Conservation (phyloP, 2,329 filamentous ascomycete genomes). For the Fusarium fracticaudum region DNA sequence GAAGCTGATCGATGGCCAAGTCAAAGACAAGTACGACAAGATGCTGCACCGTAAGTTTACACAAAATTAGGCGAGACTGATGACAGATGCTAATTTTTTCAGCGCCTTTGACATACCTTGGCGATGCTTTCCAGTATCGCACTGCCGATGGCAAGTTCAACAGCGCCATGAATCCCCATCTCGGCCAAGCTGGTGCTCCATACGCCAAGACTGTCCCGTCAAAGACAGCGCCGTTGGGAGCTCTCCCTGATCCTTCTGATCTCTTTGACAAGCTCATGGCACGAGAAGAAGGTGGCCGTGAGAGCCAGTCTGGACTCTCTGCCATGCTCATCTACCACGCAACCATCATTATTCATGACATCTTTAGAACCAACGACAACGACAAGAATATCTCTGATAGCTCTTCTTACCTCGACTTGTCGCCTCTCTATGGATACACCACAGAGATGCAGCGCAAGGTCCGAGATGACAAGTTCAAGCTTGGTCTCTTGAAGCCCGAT, state of each 20-base stretch:
- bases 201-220: slow-evolving; percentile 46
- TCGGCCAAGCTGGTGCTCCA: slow-evolving; percentile 44
- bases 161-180: slow-evolving; percentile 40
- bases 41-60: slow-evolving; percentile 30
- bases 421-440: slow-evolving; percentile 54
- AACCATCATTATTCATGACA: slow-evolving; percentile 62
- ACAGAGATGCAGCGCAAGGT: slow-evolving; percentile 47
- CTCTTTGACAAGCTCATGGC: slow-evolving; percentile 47
- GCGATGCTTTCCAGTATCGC: slow-evolving; percentile 38
- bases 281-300: slow-evolving; percentile 27
- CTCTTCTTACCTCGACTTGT: slow-evolving; percentile 59
- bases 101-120: slow-evolving; percentile 35
- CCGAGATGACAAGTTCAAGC: slow-evolving; percentile 45
- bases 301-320: slow-evolving; percentile 56
- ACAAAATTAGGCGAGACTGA: rapidly evolving
- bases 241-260: slow-evolving; percentile 44
- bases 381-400: slow-evolving; percentile 45
- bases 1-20: slow-evolving; percentile 14
- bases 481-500: slow-evolving; percentile 61
- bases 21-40: slow-evolving; percentile 33
- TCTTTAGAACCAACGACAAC: slow-evolving; percentile 52
- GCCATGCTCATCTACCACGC: slow-evolving; percentile 59
- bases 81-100: not conserved
- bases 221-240: slow-evolving; percentile 34
- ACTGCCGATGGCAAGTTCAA: slow-evolving; percentile 45